These are phyloP conservation scores for Rhodotorula graminis DNA, from an alignment of 768 basidiomycete genomes.

Conservation along the genomic window DNA sequence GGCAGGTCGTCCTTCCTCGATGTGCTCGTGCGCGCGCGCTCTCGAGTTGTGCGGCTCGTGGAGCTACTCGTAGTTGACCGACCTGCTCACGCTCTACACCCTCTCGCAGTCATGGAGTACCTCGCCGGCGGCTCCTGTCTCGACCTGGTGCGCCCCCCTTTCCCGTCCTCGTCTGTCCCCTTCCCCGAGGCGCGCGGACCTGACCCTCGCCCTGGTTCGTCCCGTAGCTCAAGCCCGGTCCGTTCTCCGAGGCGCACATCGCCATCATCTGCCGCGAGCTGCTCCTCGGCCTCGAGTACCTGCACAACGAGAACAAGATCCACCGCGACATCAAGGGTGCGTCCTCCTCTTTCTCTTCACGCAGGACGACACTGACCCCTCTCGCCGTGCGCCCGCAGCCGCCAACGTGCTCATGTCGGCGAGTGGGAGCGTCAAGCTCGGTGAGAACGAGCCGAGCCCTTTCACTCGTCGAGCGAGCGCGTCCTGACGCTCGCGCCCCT, in stretches of 20 bases:
- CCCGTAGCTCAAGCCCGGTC: constrained; percentile 69
- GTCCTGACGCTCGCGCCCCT: background rate
- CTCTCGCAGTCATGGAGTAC: constrained; percentile 80
- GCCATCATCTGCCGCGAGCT: constrained; percentile 92
- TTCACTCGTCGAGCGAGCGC: background rate
- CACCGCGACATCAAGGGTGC: constrained; percentile 87
- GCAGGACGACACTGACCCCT: background rate
- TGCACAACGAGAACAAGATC: constrained; percentile 92
- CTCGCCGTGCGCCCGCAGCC: constrained; percentile 49
- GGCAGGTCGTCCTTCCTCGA: constrained; percentile 30
- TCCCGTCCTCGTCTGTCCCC: background rate
- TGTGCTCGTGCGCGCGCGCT: too few species aligned
- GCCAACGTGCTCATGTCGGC: constrained; percentile 90
- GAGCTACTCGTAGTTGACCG: too few species aligned
- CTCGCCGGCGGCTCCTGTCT: constrained; percentile 97
- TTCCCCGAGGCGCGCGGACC: too few species aligned
- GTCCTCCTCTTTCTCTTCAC: background rate
- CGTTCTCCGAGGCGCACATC: constrained; percentile 87
- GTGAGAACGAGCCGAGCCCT: too few species aligned
- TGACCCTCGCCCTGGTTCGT: constrained; percentile 6
- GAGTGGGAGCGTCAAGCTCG: constrained; percentile 85
- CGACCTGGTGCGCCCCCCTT: constrained; percentile 59
- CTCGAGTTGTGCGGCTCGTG: too few species aligned
- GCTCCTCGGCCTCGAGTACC: constrained; percentile 84
- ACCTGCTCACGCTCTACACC: background rate